phyloP scores from a whole-genome alignment of 2,329 filamentous ascomycete species.

The Fusarium incarnatum region DNA sequence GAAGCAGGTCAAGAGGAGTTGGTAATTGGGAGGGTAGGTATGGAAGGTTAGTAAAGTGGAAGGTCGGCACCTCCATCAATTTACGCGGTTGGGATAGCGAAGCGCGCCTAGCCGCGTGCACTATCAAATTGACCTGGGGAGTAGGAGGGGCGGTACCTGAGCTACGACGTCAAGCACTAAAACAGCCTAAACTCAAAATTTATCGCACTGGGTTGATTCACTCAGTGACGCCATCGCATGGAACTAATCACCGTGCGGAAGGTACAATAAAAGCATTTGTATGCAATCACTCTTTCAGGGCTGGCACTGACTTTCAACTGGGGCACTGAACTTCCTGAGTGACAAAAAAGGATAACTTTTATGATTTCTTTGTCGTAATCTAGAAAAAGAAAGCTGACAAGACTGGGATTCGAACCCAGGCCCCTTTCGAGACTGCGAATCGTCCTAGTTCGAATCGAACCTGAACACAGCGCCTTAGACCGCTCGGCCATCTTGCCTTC shows the following conservation, averaged over 20 bases:
- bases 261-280: background rate
- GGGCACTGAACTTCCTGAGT: background rate
- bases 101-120: constrained; percentile 33
- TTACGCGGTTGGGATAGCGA: constrained; percentile 36
- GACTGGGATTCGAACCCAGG: constrained; percentile 42
- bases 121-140: constrained; percentile 20
- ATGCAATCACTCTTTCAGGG: background rate
- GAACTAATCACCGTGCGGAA: background rate
- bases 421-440: constrained; percentile 43
- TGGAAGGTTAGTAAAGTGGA: background rate
- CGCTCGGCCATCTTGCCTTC: constrained; percentile 35
- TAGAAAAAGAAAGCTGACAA: constrained; percentile 14
- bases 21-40: background rate
- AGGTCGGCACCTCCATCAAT: constrained; percentile 14
- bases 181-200: constrained; percentile 5
- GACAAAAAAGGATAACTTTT: background rate
- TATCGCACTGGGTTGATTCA: constrained; percentile 25
- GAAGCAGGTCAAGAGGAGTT: background rate
- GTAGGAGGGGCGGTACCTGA: constrained; percentile 35
- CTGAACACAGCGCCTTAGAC: constrained; percentile 44
- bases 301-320: background rate
- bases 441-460: constrained; percentile 31
- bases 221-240: constrained; percentile 22
- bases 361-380: rapidly evolving
- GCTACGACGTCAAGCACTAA: constrained; percentile 10